Conservation (phyloP, 2,329 filamentous ascomycete genomes). For the Samsoniella hepiali region DNA sequence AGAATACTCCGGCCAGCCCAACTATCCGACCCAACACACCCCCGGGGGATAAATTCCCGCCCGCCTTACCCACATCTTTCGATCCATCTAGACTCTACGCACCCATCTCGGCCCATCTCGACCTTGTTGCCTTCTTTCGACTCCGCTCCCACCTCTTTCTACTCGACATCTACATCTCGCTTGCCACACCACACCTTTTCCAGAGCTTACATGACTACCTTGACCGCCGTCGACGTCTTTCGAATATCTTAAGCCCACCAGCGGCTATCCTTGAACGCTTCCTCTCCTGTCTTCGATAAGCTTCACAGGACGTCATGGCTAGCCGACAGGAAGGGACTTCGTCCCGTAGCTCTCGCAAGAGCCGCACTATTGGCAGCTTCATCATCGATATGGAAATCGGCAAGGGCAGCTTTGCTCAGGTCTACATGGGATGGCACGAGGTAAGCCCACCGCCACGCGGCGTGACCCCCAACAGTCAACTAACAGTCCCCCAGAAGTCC, state of each 20-base stretch:
- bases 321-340: constrained; percentile 35
- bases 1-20: constrained; percentile 1
- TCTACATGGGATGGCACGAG: constrained; percentile 83
- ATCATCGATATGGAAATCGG: constrained; percentile 85
- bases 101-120: not conserved
- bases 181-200: constrained; percentile 1
- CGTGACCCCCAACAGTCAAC: not conserved
- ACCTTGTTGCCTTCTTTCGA: not conserved
- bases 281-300: constrained; percentile 33
- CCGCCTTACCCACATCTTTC: constrained; percentile 13
- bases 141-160: constrained; percentile 12
- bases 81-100: constrained; percentile 11
- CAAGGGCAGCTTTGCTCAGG: constrained; percentile 95
- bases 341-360: constrained; percentile 35
- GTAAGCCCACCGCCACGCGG: constrained; percentile 41
- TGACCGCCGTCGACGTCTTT: constrained; percentile 32
- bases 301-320: constrained; percentile 38
- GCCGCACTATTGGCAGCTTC: constrained; percentile 65
- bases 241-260: constrained; percentile 37
- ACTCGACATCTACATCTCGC: constrained; percentile 10
- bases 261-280: constrained; percentile 28
- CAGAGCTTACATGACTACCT: constrained; percentile 41
- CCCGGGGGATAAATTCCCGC: not conserved
- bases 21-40: constrained; percentile 1
- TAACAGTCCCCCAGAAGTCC: constrained; percentile 55